Evolutionary conservation across 371 early-diverging fungal species (phyloP), one percentile per base, ranked within the genome.

Genomic region (Catenaria anguillulae): DNA sequence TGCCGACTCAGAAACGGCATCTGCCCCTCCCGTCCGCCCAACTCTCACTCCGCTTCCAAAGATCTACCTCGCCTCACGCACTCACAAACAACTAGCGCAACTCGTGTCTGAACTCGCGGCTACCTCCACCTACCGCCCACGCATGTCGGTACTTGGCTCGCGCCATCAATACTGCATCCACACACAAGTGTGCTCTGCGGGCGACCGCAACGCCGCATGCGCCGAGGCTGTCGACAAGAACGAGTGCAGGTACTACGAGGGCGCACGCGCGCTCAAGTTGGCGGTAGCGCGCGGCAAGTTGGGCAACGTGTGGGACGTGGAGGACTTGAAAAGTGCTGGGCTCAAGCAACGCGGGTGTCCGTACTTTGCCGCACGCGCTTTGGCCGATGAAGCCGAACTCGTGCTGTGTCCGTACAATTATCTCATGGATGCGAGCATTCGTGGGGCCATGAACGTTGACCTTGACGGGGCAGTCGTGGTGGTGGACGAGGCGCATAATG

Each of bases 371-470:
- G 62, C 89, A 1, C 72, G 84, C 59, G 78, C 81, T 3, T 26
- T 80, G 21, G 71, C 77, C 13, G 73, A 72, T 24, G 60, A 65
- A 5, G 89, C 91, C 13, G 87, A 91, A 33, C 71, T 97, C 10
- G 71, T 93, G 1, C 92, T 94, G 65, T 82, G 89, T 37, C 97
- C 97, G 0, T 97, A 97, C 72, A 94, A 91, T 66, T 96, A 93
- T 67, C 72, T 96, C 0, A 76, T 96, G 26, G 88, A 92, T 72
- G 79, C 87, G 6, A 75, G 68, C 0, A 78, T 86, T 31, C 73
- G 88, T 33, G 71, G 73, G n/a, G 68, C 77, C 15, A 65, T 81
- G 60, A 80, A 78, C 19, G 81, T 87, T 52, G 66, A 78, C 21
- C 65, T 87, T 12, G 70, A 75, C 4, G 76, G 81, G 40, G 66